Evolutionary conservation across 805 yeast species (phyloP).

Genomic region (Saturnispora besseyi): DNA sequence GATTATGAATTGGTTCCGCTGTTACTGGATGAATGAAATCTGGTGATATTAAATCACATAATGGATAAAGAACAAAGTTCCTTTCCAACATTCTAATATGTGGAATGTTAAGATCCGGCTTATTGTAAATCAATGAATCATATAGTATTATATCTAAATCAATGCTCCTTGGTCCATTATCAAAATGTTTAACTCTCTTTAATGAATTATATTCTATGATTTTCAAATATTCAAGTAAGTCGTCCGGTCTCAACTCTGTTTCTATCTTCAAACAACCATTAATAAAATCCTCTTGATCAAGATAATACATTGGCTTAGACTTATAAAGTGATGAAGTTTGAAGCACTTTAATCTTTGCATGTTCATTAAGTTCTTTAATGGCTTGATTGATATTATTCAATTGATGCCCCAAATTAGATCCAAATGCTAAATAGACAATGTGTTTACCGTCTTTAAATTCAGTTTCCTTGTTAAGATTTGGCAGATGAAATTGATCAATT

Average conservation of each 20-base stretch:
- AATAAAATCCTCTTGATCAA: slow-evolving; percentile 70
- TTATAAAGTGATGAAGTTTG: slow-evolving; percentile 72
- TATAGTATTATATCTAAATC: slow-evolving; percentile 83
- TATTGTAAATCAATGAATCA: slow-evolving; percentile 48
- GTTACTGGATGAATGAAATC: slow-evolving; percentile 71
- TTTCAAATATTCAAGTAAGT: slow-evolving; percentile 53
- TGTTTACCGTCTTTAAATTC: slow-evolving; percentile 26
- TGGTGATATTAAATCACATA: slow-evolving; percentile 71
- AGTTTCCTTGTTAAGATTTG: slow-evolving; percentile 24
- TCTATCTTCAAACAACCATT: slow-evolving; percentile 70
- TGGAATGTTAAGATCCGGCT: slow-evolving; percentile 60
- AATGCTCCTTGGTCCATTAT: slow-evolving; percentile 87
- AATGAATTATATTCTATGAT: slow-evolving; percentile 68
- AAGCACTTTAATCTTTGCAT: slow-evolving; percentile 34
- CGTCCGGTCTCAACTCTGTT: slow-evolving; percentile 59
- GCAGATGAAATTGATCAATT: slow-evolving; percentile 18
- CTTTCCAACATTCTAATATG: slow-evolving; percentile 85
- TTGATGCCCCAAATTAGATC: slow-evolving; percentile 76
- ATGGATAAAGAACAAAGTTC: slow-evolving; percentile 81
- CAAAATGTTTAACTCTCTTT: slow-evolving; percentile 64
- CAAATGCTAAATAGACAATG: slow-evolving; percentile 73
- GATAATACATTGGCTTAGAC: slow-evolving; percentile 87
- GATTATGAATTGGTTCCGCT: slow-evolving; percentile 69
- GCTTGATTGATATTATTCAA: slow-evolving; percentile 52
- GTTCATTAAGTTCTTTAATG: slow-evolving; percentile 33